phyloP scores from a whole-genome alignment of 768 basidiomycete genomes.

The Royoungia palumana region DNA sequence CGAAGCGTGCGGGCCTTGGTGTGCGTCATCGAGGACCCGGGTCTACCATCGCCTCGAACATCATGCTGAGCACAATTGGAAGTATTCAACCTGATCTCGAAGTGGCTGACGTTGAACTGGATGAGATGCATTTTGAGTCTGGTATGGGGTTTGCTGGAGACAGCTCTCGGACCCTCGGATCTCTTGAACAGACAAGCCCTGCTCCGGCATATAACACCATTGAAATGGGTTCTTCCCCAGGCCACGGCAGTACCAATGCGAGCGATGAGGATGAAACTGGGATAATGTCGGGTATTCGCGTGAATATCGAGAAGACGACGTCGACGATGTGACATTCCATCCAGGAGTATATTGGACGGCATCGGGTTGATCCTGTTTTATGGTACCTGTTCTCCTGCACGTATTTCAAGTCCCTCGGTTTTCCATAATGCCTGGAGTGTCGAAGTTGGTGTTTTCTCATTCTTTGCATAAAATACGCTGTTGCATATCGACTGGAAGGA shows the following conservation, averaged over 20 bases:
- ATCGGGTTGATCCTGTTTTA: conserved; percentile 26
- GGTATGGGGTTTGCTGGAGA: conserved; percentile 53
- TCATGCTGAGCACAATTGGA: conserved; percentile 62
- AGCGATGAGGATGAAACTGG: conserved; percentile 23
- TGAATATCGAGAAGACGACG: conserved; percentile 61
- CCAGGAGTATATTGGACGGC: conserved; percentile 16
- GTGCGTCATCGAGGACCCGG: conserved; percentile 49
- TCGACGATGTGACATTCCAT: conserved; percentile 39
- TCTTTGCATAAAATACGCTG: conserved; percentile 22
- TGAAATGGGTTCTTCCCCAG: conserved; percentile 35
- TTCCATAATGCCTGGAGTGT: conserved; percentile 9
- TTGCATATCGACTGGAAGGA: conserved; percentile 12
- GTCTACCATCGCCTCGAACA: conserved; percentile 57
- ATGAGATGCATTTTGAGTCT: conserved; percentile 49
- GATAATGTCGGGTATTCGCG: conserved; percentile 44
- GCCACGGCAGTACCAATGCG: conserved; percentile 15
- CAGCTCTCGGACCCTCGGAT: conserved; percentile 32
- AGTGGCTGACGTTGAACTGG: conserved; percentile 54
- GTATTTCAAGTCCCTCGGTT: conserved; percentile 7
- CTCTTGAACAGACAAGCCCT: conserved; percentile 38
- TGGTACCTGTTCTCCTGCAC: conserved; percentile 22
- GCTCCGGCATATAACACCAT: conserved; percentile 48
- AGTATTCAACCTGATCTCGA: conserved; percentile 54
- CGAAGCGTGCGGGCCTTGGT: conserved; percentile 36
- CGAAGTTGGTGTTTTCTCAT: conserved; percentile 11